Conservation (phyloP, 75 land plant species). For the Isoetes taiwanensis region DNA sequence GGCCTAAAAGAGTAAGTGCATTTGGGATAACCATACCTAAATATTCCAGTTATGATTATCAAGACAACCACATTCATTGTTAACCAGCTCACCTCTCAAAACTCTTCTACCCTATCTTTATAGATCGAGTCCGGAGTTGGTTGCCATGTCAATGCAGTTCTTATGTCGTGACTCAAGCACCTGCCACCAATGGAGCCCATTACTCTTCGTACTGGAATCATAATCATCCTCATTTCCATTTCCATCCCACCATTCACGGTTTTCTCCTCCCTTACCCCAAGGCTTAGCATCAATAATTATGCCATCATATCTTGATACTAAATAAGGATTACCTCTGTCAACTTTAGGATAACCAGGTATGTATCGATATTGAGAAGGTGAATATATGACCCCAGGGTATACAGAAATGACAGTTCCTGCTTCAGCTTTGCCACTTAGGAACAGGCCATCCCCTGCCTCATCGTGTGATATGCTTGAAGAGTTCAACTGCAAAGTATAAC, state of each 20-base stretch:
- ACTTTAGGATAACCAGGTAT: conserved; percentile 91
- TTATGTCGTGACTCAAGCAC: no score
- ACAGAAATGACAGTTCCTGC: conserved; percentile 69
- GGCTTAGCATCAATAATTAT: conserved; percentile 80
- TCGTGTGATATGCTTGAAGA: conserved; percentile 57
- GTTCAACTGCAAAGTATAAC: conserved; percentile 57
- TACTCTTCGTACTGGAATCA: no score
- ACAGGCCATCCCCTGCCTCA: conserved; percentile 80
- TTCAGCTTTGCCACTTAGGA: conserved; percentile 49
- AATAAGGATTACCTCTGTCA: conserved; percentile 65
- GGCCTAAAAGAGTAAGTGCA: no score
- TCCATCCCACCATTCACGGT: conserved; percentile 75
- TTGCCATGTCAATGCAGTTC: no score
- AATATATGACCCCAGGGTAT: conserved; percentile 82
- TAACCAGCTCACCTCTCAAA: no score
- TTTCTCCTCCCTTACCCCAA: conserved; percentile 73
- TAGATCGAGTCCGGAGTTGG: no score
- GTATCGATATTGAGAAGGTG: conserved; percentile 72
- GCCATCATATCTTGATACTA: conserved; percentile 92
- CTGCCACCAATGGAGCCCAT: no score
- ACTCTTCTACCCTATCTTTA: no score
- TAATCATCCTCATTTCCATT: neutral
- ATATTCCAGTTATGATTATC: no score
- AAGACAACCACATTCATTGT: no score
- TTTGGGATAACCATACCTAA: no score